Percentiles rank a stretch among this genome's conserved stretches.
These are phyloP conservation scores for Solanum piurae DNA, from an alignment of 257 asterid genomes.

Conservation along the genomic window DNA sequence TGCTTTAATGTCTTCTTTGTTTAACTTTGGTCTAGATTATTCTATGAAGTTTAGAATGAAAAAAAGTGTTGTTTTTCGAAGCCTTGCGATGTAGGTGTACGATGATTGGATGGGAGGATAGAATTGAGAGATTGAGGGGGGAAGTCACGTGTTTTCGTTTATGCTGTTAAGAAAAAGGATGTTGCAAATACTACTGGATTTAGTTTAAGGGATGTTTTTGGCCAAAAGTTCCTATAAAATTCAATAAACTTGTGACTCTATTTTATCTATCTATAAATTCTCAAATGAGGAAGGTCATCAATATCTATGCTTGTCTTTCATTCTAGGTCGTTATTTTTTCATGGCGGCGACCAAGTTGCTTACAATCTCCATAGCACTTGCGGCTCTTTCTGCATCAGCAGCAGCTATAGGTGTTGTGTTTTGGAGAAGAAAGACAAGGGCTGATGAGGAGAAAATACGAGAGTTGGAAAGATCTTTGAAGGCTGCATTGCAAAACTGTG, in stretches of 20 bases:
- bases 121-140: background rate
- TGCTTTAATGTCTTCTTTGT: background rate
- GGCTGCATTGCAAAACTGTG: slow-evolving; percentile 49
- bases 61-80: background rate
- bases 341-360: slow-evolving; percentile 28
- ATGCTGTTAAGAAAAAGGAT: background rate
- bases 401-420: slow-evolving; percentile 27
- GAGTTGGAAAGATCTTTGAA: slow-evolving; percentile 54
- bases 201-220: background rate
- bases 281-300: background rate
- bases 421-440: slow-evolving; percentile 35
- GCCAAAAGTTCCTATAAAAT: background rate
- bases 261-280: background rate
- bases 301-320: background rate
- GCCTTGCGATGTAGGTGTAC: background rate
- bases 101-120: background rate
- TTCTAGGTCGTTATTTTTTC: background rate
- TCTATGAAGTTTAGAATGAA: background rate
- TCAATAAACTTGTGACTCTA: background rate
- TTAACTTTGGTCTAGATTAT: background rate
- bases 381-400: slow-evolving; percentile 26
- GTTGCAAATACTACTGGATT: background rate
- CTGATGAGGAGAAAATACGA: slow-evolving; percentile 26
- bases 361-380: slow-evolving; percentile 18
- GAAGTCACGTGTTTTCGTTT: background rate